Percentiles rank a stretch among this genome's conserved stretches.
These are phyloP conservation scores for Saksenaea vasiformis DNA, from an alignment of 371 early-diverging fungal genomes.

Conservation along the genomic window DNA sequence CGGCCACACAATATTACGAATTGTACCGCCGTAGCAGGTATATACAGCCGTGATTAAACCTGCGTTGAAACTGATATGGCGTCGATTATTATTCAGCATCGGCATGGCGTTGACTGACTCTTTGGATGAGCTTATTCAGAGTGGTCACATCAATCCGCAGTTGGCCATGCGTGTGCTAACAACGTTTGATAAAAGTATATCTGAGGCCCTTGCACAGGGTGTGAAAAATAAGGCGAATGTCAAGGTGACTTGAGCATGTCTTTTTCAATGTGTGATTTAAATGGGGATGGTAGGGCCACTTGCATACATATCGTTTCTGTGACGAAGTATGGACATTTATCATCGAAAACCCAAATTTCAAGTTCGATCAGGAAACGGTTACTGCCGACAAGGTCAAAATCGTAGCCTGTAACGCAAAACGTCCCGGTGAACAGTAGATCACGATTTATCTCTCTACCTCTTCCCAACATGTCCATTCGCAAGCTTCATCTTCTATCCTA, in stretches of 20 bases:
- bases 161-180: conserved; percentile 90
- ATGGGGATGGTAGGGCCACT: conserved; percentile 63
- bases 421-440: conserved; percentile 64
- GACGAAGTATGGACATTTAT: conserved; percentile 98
- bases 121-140: conserved; percentile 91
- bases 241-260: conserved; percentile 28
- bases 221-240: conserved; percentile 49
- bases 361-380: conserved; percentile 82
- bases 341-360: conserved; percentile 82
- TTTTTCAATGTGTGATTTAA: conserved; percentile 7
- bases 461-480: not conserved
- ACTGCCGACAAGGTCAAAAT: conserved; percentile 89
- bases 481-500: not conserved
- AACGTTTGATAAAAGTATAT: conserved; percentile 67
- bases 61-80: not conserved
- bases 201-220: conserved; percentile 44
- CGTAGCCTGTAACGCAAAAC: conserved; percentile 83
- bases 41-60: not conserved
- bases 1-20: conserved; percentile 44
- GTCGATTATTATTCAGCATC: conserved; percentile 52
- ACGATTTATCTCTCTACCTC: not conserved
- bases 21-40: conserved; percentile 56
- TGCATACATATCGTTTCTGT: conserved; percentile 89
- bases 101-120: conserved; percentile 95
- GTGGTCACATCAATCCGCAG: conserved; percentile 92